Evolutionary conservation across 179 eudicot species (phyloP).

Genomic region (Silene vulgaris): DNA sequence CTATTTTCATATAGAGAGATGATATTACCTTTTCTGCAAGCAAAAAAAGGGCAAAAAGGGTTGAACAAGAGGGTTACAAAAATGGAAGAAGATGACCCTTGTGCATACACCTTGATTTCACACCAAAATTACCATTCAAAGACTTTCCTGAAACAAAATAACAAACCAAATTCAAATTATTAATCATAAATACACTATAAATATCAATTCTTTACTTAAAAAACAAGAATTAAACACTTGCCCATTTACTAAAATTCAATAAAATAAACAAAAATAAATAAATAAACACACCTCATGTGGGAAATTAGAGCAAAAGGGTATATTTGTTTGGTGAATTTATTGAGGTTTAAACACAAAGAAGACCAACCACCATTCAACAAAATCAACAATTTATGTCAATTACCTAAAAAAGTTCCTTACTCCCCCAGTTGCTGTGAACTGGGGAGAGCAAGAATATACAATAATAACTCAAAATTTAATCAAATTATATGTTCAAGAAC

Average conservation of each 20-base stretch:
- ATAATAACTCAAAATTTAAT: background rate
- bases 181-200: background rate
- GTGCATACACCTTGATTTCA: background rate
- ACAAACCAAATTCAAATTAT: background rate
- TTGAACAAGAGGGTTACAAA: background rate
- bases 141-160: conserved; percentile 4
- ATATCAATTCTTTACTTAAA: background rate
- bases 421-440: conserved; percentile 19
- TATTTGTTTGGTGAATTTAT: conserved; percentile 1
- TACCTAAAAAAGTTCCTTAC: background rate
- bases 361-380: conserved; percentile 18
- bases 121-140: conserved; percentile 1
- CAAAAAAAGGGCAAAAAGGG: conserved; percentile 9
- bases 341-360: background rate
- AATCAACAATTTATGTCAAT: background rate
- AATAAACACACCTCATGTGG: conserved; percentile 4
- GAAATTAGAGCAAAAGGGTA: conserved; percentile 8
- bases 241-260: background rate
- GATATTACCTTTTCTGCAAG: conserved; percentile 12
- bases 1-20: background rate
- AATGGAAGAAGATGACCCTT: background rate
- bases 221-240: background rate
- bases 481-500: background rate
- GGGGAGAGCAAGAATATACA: conserved; percentile 15
- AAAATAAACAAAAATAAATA: background rate